Conservation (phyloP, 2,329 filamentous ascomycete species). For the Fusarium verticillioides region DNA sequence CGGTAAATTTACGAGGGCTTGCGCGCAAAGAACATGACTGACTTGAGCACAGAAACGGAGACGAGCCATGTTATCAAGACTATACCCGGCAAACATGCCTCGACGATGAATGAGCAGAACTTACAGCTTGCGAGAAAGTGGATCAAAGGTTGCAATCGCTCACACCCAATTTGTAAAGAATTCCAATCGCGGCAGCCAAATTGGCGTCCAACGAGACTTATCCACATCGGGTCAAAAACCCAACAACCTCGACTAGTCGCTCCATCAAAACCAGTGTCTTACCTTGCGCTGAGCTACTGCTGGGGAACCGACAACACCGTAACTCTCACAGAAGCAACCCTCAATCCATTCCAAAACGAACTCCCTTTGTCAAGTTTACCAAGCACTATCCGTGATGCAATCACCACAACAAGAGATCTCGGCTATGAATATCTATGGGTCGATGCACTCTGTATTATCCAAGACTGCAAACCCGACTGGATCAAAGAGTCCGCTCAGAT, state of each 20-base stretch:
- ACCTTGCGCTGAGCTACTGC: background rate
- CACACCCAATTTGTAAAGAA: background rate
- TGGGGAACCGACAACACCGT: background rate
- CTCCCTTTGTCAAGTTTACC: background rate
- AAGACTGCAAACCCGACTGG: background rate
- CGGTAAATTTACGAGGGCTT: accelerated
- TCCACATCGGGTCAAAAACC: background rate
- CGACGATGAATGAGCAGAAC: background rate
- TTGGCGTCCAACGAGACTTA: slow-evolving; percentile 5
- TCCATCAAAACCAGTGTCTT: accelerated
- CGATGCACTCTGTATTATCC: slow-evolving; percentile 1
- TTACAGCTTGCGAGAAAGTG: background rate
- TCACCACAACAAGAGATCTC: background rate
- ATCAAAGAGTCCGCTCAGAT: background rate
- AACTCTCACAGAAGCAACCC: background rate
- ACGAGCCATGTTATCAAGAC: background rate
- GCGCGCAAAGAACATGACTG: accelerated
- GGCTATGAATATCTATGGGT: slow-evolving; percentile 6
- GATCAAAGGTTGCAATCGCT: background rate
- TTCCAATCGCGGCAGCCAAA: background rate
- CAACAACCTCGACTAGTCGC: background rate
- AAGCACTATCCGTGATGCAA: background rate
- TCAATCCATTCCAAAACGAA: background rate
- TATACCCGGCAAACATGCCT: background rate
- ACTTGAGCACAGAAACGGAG: background rate